phyloP scores from a whole-genome alignment of 2,329 filamentous ascomycete species.

The Fusarium scirpi region DNA sequence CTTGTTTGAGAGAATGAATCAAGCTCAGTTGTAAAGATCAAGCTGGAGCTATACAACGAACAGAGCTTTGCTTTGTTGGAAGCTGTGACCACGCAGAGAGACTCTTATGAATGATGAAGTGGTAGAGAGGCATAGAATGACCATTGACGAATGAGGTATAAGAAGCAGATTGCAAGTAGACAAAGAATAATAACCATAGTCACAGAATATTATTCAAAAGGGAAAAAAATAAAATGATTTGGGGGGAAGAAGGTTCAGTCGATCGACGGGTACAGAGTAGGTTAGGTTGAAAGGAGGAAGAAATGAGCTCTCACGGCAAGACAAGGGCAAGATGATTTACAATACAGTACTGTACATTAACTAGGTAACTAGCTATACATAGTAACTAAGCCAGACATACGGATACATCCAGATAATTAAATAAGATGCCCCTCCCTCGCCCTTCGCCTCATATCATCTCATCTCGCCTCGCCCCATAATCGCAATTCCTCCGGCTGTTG shows the following conservation, averaged over 20 bases:
- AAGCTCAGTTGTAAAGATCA: not conserved
- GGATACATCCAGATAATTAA: not conserved
- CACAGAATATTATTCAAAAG: conserved; percentile 16
- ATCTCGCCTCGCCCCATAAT: conserved; percentile 27
- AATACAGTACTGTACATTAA: not conserved
- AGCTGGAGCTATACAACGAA: conserved; percentile 11
- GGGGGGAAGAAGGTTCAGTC: conserved; percentile 1
- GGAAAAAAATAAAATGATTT: conserved; percentile 6
- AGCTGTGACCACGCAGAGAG: conserved; percentile 17
- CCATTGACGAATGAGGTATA: conserved; percentile 36
- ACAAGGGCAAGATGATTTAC: not conserved
- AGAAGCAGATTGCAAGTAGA: conserved; percentile 31
- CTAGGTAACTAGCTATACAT: conserved; percentile 3
- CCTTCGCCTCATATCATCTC: conserved; percentile 15
- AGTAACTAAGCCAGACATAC: not conserved
- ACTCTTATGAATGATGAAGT: conserved; percentile 29
- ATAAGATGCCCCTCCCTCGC: not conserved
- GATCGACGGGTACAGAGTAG: not conserved
- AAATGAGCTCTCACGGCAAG: conserved; percentile 25
- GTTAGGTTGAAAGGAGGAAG: conserved; percentile 31
- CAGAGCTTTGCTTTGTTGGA: conserved; percentile 15
- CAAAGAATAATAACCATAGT: conserved; percentile 42
- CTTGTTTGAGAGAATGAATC: not conserved
- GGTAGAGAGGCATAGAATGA: conserved; percentile 35
- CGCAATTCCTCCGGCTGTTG: conserved; percentile 26